phyloP scores from a whole-genome alignment of 2,329 filamentous ascomycete genomes.

The Colletotrichum cereale region DNA sequence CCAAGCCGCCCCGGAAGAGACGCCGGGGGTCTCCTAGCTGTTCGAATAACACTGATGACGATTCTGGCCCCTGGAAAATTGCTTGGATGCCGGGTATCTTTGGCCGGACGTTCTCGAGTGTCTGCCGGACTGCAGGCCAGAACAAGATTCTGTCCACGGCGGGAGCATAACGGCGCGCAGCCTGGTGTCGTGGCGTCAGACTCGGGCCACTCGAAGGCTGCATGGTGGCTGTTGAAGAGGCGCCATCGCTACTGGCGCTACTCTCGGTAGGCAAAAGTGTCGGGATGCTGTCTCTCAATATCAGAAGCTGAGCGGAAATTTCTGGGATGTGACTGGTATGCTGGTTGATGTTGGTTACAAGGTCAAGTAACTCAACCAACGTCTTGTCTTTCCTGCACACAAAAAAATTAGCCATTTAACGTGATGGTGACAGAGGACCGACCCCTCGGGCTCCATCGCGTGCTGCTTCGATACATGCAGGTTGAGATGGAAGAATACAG shows the following conservation, averaged over 20 bases:
- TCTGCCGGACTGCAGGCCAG: constrained; percentile 39
- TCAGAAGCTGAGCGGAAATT: constrained; percentile 8
- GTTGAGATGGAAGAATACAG: not conserved
- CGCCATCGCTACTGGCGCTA: constrained; percentile 9
- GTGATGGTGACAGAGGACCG: constrained; percentile 16
- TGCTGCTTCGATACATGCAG: not conserved
- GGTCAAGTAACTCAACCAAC: constrained; percentile 70
- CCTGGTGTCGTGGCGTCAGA: not conserved
- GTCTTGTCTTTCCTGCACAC: constrained; percentile 70
- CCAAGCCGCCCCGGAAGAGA: constrained; percentile 30
- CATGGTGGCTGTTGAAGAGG: constrained; percentile 41
- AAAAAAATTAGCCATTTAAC: not conserved
- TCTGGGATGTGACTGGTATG: constrained; percentile 33
- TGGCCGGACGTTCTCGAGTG: constrained; percentile 26
- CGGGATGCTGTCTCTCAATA: not conserved
- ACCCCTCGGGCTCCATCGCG: constrained; percentile 25
- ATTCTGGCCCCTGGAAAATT: constrained; percentile 23
- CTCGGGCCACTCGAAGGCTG: constrained; percentile 31
- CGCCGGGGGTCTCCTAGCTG: constrained; percentile 16
- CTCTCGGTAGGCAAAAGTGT: constrained; percentile 7
- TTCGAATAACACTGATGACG: constrained; percentile 27
- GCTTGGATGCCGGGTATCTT: constrained; percentile 25
- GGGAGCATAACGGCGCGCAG: constrained; percentile 29
- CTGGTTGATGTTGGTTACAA: constrained; percentile 67
- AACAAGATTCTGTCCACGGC: constrained; percentile 35